Evolutionary conservation across 371 early-diverging fungal species (phyloP).

Genomic region (Rhizomucor miehei): DNA sequence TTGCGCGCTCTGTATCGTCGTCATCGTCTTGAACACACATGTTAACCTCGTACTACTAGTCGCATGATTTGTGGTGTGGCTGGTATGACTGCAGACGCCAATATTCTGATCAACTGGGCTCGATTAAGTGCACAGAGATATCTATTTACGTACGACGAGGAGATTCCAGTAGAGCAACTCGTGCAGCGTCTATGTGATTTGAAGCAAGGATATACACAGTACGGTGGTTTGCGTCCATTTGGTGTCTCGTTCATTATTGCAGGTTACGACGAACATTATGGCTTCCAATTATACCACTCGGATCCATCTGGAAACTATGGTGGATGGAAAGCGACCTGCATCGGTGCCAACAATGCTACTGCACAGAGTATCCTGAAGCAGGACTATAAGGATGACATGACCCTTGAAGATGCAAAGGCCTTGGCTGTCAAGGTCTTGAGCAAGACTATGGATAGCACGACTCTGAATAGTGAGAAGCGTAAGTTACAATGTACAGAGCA

Average conservation of each 20-base stretch:
- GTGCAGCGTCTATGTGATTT: conserved; percentile 93
- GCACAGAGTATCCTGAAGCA: conserved; percentile 93
- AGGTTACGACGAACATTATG: conserved; percentile 87
- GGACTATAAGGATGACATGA: conserved; percentile 90
- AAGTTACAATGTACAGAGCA: conserved; percentile 23
- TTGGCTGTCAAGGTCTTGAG: conserved; percentile 90
- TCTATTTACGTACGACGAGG: conserved; percentile 82
- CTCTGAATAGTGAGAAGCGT: conserved; percentile 88
- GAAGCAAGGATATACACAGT: conserved; percentile 99
- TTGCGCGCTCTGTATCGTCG: too few species aligned
- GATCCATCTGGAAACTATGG: conserved; percentile 99
- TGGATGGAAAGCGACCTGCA: conserved; percentile 98
- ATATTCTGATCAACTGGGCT: conserved; percentile 92
- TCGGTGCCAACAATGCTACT: conserved; percentile 92
- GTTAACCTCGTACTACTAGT: too few species aligned
- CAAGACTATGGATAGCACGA: conserved; percentile 95
- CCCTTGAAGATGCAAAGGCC: conserved; percentile 83
- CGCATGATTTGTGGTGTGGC: conserved; percentile 97
- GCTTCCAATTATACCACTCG: conserved; percentile 97
- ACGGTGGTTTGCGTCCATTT: conserved; percentile 98
- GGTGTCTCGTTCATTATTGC: conserved; percentile 98
- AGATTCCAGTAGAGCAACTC: conserved; percentile 92
- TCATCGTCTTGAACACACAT: too few species aligned
- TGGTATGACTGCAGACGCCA: conserved; percentile 98
- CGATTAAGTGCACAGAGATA: conserved; percentile 91